Evolutionary conservation across 2,329 filamentous ascomycete species (phyloP).

Genomic region (Clonostachys rhizophaga): DNA sequence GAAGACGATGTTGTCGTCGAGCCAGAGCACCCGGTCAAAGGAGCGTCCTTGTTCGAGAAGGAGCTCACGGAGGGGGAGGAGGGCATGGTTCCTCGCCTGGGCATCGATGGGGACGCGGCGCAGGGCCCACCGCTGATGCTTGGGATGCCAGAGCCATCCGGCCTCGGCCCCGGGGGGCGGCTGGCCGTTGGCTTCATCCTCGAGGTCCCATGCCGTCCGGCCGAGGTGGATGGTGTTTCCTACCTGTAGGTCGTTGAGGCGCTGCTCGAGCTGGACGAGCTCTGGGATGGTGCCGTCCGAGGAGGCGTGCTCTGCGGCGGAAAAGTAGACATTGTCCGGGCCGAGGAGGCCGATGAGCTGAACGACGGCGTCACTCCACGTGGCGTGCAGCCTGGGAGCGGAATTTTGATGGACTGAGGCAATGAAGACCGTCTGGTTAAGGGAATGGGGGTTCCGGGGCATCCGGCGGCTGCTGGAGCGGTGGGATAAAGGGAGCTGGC

Average conservation of each 20-base stretch:
- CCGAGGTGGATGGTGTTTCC: constrained; percentile 67
- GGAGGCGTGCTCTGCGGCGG: constrained; percentile 64
- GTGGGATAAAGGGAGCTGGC: neutral
- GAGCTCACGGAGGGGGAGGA: constrained; percentile 52
- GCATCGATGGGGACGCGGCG: constrained; percentile 67
- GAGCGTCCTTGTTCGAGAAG: constrained; percentile 34
- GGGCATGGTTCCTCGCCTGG: constrained; percentile 54
- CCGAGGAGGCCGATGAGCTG: constrained; percentile 53
- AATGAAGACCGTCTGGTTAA: constrained; percentile 50
- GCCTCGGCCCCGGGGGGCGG: neutral
- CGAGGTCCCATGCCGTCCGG: constrained; percentile 45
- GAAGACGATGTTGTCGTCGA: constrained; percentile 58
- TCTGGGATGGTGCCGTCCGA: constrained; percentile 65
- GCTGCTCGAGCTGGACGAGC: constrained; percentile 48
- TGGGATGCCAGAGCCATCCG: constrained; percentile 29
- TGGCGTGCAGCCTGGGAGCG: constrained; percentile 54
- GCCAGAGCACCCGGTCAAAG: constrained; percentile 55
- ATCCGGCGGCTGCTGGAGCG: neutral
- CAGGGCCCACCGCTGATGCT: constrained; percentile 39
- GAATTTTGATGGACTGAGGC: constrained; percentile 64
- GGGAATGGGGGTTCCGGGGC: neutral
- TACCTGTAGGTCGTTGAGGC: constrained; percentile 57
- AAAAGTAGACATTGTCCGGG: constrained; percentile 61
- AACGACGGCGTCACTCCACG: constrained; percentile 60
- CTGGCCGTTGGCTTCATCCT: neutral